Evolutionary conservation across 306 rosid genomes (phyloP).

Genomic region (Gynostemma pentaphyllum): DNA sequence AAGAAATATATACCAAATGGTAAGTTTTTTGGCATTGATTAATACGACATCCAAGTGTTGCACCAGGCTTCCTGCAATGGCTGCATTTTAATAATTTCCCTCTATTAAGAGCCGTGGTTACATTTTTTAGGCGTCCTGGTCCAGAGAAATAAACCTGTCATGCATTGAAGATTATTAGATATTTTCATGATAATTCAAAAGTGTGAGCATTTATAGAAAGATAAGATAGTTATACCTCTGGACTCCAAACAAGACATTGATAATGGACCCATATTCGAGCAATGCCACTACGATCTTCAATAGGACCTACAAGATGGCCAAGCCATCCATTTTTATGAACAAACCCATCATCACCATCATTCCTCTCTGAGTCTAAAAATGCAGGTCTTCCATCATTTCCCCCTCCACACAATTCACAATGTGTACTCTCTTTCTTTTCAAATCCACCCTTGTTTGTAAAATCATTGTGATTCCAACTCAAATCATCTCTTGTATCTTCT

Average conservation of each 20-base stretch:
- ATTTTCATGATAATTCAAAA: not conserved
- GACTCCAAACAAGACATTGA: conserved; percentile 2
- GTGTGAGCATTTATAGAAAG: too few species aligned
- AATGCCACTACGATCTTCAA: not conserved
- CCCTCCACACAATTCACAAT: conserved; percentile 1
- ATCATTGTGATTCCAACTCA: too few species aligned
- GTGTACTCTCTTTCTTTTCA: not conserved
- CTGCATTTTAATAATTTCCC: conserved; percentile 87
- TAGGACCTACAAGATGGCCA: not conserved
- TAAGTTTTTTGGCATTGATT: conserved; percentile 85
- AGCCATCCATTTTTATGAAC: not conserved
- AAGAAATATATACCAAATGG: conserved; percentile 60
- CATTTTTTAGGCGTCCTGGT: conserved; percentile 76
- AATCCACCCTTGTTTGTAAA: too few species aligned
- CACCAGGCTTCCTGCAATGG: conserved; percentile 85
- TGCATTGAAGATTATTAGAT: too few species aligned
- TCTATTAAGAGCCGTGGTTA: conserved; percentile 76
- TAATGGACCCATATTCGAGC: not conserved
- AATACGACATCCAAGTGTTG: conserved; percentile 92
- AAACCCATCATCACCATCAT: not conserved
- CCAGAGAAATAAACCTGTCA: conserved; percentile 89
- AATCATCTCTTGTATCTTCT: too few species aligned
- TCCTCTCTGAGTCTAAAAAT: not conserved
- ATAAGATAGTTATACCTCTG: not conserved
- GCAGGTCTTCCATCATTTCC: not conserved